These are phyloP conservation scores for Hericium coralloides DNA, from an alignment of 768 basidiomycete species.

Conservation along the genomic window DNA sequence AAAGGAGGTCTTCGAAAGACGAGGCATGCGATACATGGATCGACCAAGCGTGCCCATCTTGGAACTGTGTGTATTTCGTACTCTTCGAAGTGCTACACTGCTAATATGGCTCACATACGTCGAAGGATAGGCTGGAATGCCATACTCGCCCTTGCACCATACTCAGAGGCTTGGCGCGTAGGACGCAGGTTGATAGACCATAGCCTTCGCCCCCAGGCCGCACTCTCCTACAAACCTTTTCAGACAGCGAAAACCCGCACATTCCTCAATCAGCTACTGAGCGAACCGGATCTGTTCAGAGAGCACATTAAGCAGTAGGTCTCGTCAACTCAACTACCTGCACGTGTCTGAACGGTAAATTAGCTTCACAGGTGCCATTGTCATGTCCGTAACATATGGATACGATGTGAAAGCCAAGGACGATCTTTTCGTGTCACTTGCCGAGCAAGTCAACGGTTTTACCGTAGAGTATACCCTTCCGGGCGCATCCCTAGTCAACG, in stretches of 20 bases:
- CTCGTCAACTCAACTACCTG: neutral
- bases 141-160: neutral
- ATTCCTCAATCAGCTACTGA: neutral
- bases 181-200: neutral
- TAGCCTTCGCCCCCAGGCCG: neutral
- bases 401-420: constrained; percentile 28
- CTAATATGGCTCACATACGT: neutral
- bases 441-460: constrained; percentile 27
- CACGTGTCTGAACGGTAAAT: neutral
- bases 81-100: neutral
- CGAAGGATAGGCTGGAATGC: neutral
- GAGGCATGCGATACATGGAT: neutral
- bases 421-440: constrained; percentile 36
- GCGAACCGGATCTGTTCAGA: neutral
- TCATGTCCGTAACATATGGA: constrained; percentile 39
- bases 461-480: constrained; percentile 24
- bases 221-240: neutral
- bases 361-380: constrained; percentile 32
- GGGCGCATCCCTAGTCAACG: constrained; percentile 37
- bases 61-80: neutral
- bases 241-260: neutral
- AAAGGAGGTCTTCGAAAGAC: neutral
- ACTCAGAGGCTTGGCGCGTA: neutral
- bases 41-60: neutral
- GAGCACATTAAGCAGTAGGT: constrained; percentile 1